A percentile compares a stretch with the other conserved stretches of the same genome.
Conservation (phyloP, 257 asterid species). For the Solanum commersonii region DNA sequence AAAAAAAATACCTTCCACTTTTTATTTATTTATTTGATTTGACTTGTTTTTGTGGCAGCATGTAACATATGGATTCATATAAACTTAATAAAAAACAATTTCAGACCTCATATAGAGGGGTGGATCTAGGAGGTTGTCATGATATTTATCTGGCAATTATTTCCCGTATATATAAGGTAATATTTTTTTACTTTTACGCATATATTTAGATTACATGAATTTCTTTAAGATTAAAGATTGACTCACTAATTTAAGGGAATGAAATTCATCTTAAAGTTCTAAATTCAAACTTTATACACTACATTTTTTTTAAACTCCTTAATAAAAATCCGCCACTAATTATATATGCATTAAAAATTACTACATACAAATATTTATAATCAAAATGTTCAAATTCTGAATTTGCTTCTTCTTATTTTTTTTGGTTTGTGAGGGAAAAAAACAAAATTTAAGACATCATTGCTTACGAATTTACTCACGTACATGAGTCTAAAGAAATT, state of each 20-base stretch:
- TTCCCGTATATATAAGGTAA: no score
- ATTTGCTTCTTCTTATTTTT: no score
- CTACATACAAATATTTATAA: no score
- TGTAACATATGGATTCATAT: neutral
- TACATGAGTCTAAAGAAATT: neutral
- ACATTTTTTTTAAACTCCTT: accelerated
- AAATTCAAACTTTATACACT: no score
- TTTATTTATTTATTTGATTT: neutral
- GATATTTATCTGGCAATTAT: neutral
- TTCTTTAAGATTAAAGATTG: neutral
- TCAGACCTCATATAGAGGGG: neutral
- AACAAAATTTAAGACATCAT: neutral
- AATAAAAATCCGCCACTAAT: no score
- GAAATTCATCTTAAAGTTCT: no score
- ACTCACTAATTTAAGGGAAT: no score
- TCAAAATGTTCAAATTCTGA: no score
- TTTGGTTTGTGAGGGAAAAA: neutral
- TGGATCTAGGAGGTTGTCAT: neutral
- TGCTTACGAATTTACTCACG: neutral
- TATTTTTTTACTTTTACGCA: no score
- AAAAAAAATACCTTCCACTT: neutral
- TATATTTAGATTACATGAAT: no score
- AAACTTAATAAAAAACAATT: no score
- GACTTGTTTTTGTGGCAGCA: neutral
- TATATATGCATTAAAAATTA: no score